Evolutionary conservation across 2,329 filamentous ascomycete genomes (phyloP), one percentile per base, ranked within the genome.

Genomic region (Cordyceps javanica): DNA sequence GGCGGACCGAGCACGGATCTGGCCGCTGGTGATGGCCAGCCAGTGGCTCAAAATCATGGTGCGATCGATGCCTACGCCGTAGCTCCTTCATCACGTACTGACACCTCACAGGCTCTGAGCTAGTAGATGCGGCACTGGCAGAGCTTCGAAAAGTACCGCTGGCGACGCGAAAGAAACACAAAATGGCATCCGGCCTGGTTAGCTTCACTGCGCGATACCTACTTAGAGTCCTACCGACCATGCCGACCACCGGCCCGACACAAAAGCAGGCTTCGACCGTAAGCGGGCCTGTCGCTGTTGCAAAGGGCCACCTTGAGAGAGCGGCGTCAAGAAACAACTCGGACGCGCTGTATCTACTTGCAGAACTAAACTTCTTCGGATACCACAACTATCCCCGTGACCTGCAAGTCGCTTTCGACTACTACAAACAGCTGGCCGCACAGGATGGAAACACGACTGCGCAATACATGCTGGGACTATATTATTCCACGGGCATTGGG

Each of bases 301-400:
- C 81, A 5, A 77, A 83, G 25, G 72, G 72, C 55, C 71, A 82
- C 23, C 75, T 85, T 21, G 74, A 83, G 60, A 72, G 78, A 58
- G 78, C 82, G 1, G 77, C 80, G 14, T 70, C 72, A 16, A 73
- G 77, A 60, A 82, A 83, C 62, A 85, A 91, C 68, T 82, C 90
- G 2, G 92, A 99, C 70, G 94, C 94, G 5, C 83, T 97, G 46
- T 96, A 88, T 68, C 78, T 96, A 16, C 80, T 99, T 25, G 94
- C 90, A 19, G 90, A 99, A 70, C 87, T 99, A 81, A 96, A 95
- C 76, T 97, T 97, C 73, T 91, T 94, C 67, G 94, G 94, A 69
- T 97, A 97, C 72, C 96, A 88, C 72, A 89, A 90, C 23, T 82
- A 97, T 67, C 92, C 93, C 2, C 82, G 87, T 62, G 86, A 97